Evolutionary conservation across 176 grass and related monocot species (phyloP), one percentile per base, ranked within the genome.

Genomic region (Saccharum officinarum): DNA sequence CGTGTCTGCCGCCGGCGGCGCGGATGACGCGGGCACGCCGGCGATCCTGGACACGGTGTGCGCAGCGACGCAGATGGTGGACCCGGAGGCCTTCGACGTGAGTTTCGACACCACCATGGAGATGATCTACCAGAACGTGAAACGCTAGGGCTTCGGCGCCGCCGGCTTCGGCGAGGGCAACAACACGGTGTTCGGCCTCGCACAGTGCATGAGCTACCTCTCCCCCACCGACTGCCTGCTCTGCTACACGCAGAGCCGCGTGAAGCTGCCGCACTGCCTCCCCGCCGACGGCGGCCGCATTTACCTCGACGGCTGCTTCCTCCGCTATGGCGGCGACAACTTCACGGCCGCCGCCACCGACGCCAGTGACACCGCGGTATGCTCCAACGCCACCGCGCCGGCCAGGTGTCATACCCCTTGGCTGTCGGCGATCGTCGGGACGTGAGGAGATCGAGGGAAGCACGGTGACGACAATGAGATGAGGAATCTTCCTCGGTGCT

Each of bases 241-340:
- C 70, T 97, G 94, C 85, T 97, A 94, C 74, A 80, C 80, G 34
- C 75, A 92, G 86, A 90, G 89, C 82, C 89, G 94, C 63, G 63
- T 92, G 14, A 94, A 97, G 80, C 82, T 97, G 47, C 94, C 89
- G 1, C 85, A 77, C 78, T 97, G 94, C 88, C 90, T 94, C 36
- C 94, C 94, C 1, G 73, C 87, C 10, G 61, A 36, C 72, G 82
- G 26, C 30, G 91, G 87, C 5, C 81, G 94, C 7, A 89, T 97
- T 67, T 94, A 89, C 63, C 67, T 94, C 57, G 94, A 97, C 76
- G 94, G 94, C 3, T 97, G 94, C 90, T 94, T 94, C 87, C 88
- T 94, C 85, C 86, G 94, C 75, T 97, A 73, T 75, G 92, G 85
- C 23, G 25, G 55, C 26, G 12, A 23, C 18, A 67, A 94, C 83